Base-by-base conservation (phyloP, 2,329 filamentous ascomycete genomes). In the Trichophyton simii region DNA sequence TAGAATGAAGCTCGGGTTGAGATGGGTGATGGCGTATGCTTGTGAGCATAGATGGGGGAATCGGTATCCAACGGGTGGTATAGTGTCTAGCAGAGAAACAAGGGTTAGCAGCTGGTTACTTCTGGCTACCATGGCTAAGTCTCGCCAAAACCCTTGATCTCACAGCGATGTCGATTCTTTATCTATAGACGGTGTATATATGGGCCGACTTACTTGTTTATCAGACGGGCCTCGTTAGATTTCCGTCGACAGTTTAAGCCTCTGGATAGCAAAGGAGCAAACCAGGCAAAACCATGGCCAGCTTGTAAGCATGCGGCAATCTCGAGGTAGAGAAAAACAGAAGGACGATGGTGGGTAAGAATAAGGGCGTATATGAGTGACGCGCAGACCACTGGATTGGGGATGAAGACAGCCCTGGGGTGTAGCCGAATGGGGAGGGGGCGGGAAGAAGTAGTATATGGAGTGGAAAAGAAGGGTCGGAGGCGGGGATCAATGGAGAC, bases 381-480 rank as follows among this genome's bases (percentile, higher is more conserved):
- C 25, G 22, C 13, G 46, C 8, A 22, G 5, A 25, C 46, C 20
- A 22, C 25, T 9, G 13, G 15, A 15, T 3, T 18, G 31, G 34
- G n/a, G 28, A 22, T 31, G 22, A 36, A n/a, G 52, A 55, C 20
- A 18, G 52, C 28, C 28, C 31, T 55, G 52, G 28, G 34, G 25
- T 18, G 11, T 18, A 25, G 28, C 13, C 6, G 52, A 34, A 36
- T 38, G 34, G 34, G 8, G 28, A 6, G 28, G 7, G n/a, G 28
- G 28, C 22, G 22, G 50, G 50, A 54, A 3, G 20, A 34, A n/a
- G 50, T 38, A n/a, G 28, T 55, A 58, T 36, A 36, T 42, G 34
- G 55, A 48, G 44, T 55, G 28, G 63, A 58, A 65, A 65, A 63
- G 66, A 65, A 61, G 58, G 31, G 46, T 55, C 61, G 55, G 57